Percentiles rank a stretch among this genome's conserved stretches.
phyloP scores from a whole-genome alignment of 768 basidiomycete species.

The Trametes cingulata region DNA sequence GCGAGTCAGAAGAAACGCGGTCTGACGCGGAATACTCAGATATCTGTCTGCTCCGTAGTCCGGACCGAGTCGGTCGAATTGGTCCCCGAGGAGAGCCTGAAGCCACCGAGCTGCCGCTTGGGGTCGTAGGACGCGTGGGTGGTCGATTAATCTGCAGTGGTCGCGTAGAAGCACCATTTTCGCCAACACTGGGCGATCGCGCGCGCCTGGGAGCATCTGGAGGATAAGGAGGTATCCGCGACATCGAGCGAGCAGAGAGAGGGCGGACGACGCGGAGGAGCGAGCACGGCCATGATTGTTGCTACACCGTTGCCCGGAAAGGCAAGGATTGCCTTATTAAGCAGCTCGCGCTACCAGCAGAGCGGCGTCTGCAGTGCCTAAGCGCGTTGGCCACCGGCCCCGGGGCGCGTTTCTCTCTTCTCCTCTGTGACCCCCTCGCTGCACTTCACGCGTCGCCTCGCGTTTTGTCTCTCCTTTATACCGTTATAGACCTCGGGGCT shows the following conservation, averaged over 20 bases:
- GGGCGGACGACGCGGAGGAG: background rate
- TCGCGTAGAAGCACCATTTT: slow-evolving; percentile 37
- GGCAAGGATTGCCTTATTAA: slow-evolving; percentile 6
- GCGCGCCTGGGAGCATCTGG: slow-evolving; percentile 42
- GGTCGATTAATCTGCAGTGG: slow-evolving; percentile 65
- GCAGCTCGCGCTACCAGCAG: slow-evolving; percentile 1
- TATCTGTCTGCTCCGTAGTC: slow-evolving; percentile 53
- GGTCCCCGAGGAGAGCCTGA: slow-evolving; percentile 46
- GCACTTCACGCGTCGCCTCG: slow-evolving; percentile 15
- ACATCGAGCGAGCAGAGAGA: slow-evolving; percentile 14
- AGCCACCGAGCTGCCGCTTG: slow-evolving; percentile 43
- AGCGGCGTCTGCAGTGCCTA: background rate
- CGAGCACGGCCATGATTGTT: slow-evolving; percentile 10
- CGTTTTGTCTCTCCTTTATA: background rate
- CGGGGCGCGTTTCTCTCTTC: background rate
- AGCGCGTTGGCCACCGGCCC: slow-evolving; percentile 8
- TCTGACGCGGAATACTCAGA: slow-evolving; percentile 58
- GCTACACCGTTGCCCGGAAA: slow-evolving; percentile 8
- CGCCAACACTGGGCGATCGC: slow-evolving; percentile 44
- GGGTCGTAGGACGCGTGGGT: slow-evolving; percentile 52
- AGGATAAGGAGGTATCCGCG: slow-evolving; percentile 22
- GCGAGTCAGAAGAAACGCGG: slow-evolving; percentile 47
- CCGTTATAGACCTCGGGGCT: background rate
- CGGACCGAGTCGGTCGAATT: slow-evolving; percentile 67
- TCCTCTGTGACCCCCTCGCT: background rate